phyloP scores from a whole-genome alignment of 2,329 filamentous ascomycete species.

The Beauveria sp. region DNA sequence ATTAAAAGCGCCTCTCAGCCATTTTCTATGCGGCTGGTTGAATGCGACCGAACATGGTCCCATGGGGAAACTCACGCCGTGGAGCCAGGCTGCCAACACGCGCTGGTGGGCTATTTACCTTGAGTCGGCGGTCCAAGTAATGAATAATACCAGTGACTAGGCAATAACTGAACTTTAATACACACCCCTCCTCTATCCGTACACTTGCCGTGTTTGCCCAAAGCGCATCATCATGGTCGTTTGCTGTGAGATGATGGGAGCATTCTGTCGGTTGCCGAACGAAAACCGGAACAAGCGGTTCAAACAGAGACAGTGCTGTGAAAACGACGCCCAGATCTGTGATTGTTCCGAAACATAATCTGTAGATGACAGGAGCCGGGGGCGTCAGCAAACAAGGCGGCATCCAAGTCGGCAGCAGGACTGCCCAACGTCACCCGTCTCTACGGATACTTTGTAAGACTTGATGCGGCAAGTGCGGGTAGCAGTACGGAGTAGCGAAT shows the following conservation, averaged over 20 bases:
- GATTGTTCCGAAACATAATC: neutral
- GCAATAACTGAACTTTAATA: too few species aligned
- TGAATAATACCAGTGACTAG: too few species aligned
- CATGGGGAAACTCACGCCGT: neutral
- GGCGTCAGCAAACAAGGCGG: neutral
- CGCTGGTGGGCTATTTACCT: neutral
- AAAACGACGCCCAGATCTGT: neutral
- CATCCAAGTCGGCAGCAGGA: neutral
- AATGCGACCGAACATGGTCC: conserved; percentile 7
- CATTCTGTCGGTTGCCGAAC: neutral
- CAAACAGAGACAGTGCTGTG: neutral
- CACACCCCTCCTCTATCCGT: too few species aligned
- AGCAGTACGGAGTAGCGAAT: too few species aligned
- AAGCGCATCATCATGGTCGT: neutral
- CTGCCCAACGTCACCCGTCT: neutral
- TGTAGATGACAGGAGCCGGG: neutral
- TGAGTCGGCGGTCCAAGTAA: neutral
- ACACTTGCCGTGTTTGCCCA: neutral
- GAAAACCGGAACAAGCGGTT: neutral
- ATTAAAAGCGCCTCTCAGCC: conserved; percentile 9
- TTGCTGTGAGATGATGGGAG: too few species aligned
- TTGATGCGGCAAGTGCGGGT: neutral
- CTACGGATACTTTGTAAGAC: neutral
- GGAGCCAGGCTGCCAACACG: neutral
- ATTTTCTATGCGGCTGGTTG: neutral